phyloP scores from a whole-genome alignment of 2,329 filamentous ascomycete genomes.

The Pseudogymnoascus sp. region DNA sequence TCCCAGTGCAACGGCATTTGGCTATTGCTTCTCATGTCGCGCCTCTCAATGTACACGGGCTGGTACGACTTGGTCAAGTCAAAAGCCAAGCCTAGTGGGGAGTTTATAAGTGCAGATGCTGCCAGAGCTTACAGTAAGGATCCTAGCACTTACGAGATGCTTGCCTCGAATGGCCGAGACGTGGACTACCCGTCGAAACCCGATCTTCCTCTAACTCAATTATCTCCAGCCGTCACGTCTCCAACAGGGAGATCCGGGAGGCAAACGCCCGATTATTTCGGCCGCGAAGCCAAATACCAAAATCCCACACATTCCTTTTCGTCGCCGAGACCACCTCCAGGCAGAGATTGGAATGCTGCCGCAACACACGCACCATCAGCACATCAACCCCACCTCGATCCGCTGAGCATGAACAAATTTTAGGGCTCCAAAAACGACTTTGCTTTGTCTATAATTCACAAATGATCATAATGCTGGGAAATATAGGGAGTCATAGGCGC shows the following conservation, averaged over 20 bases:
- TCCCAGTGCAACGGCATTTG: slow-evolving; percentile 73
- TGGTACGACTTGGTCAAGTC: slow-evolving; percentile 63
- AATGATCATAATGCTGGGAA: slow-evolving; percentile 5
- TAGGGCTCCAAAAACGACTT: slow-evolving; percentile 11
- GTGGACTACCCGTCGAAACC: slow-evolving; percentile 23
- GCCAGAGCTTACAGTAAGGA: slow-evolving; percentile 50
- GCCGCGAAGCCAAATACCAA: slow-evolving; percentile 38
- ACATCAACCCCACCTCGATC: slow-evolving; percentile 21
- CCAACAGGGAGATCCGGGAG: slow-evolving; percentile 22
- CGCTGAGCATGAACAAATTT: slow-evolving; percentile 26
- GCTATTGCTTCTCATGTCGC: slow-evolving; percentile 72
- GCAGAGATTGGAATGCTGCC: slow-evolving; percentile 20
- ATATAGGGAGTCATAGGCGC: slow-evolving; percentile 2
- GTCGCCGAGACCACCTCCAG: slow-evolving; percentile 34
- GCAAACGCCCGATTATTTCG: slow-evolving; percentile 33
- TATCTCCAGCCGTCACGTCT: slow-evolving; percentile 17
- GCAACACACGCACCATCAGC: slow-evolving; percentile 20
- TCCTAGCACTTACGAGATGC: slow-evolving; percentile 73
- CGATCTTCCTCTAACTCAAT: slow-evolving; percentile 21
- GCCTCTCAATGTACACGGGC: slow-evolving; percentile 75
- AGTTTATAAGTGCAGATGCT: slow-evolving; percentile 87
- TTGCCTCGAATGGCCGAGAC: slow-evolving; percentile 45
- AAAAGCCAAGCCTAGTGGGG: slow-evolving; percentile 50
- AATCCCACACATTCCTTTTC: slow-evolving; percentile 42
- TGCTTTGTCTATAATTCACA: slow-evolving; percentile 7